Base-by-base conservation (phyloP, 306 rosid species). In the Corylus avellana region DNA sequence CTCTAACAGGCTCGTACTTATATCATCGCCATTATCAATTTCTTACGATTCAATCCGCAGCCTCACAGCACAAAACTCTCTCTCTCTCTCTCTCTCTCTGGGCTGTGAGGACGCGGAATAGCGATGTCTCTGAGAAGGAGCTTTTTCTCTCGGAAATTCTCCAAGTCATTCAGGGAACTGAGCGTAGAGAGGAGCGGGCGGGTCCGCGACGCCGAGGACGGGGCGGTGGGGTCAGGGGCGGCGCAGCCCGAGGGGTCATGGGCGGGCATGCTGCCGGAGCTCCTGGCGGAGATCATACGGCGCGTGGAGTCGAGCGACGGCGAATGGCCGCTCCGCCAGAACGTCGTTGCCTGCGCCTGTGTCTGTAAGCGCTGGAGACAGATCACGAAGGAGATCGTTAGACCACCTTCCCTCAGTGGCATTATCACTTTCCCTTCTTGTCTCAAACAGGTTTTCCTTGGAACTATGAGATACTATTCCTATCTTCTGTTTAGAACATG, bases 311-410 rank as follows among this genome's bases (percentile, higher is more conserved):
- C 74, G 53, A 85, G 87, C 75, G 98, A 93, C 64, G 91, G 90
- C 4, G 86, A 77, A 49, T 96, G 99, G 99, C 99, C 99, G 0
- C 59, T 78, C 74, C 97, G 97, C 55, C 91, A 78, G 48, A 88
- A 87, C 93, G 96, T 96, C 47, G 99, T 96, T 50, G 85, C 96
- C 0, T 93, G 93, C 61, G 98, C 97, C 3, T 92, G 99, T 59
- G 97, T 96, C 14, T 96, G 99, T 69, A 96, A 96, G 85, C 88
- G 96, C 32, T 96, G 99, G 99, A 90, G 98, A 61, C 93, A 96
- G 49, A 73, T 87, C 29, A 85, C 98, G 5, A 90, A 89, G 57
- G 90, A 96, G 89, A 85, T 93, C 87, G 94, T 85, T 0, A 75
- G 77, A 9, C 76, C 86, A 4, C 90, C 96, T 20, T 80, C 85